Evolutionary conservation across 768 basidiomycete species (phyloP).

Genomic region (Agaricus bisporus): DNA sequence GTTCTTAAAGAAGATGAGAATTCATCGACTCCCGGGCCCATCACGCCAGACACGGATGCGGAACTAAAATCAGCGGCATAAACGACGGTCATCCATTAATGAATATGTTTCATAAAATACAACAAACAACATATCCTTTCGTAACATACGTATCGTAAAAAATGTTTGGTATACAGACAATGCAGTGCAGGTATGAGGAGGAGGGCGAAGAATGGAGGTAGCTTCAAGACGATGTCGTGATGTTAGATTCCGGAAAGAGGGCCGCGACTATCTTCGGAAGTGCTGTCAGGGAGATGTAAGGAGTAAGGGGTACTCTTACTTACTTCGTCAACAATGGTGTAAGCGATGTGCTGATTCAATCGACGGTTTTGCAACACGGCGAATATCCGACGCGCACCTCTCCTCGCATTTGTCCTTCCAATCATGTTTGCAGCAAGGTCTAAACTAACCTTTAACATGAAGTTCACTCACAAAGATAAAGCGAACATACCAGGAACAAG

Average conservation of each 20-base stretch:
- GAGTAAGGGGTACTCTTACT: constrained; percentile 36
- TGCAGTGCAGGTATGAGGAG: neutral
- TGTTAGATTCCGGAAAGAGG: constrained; percentile 47
- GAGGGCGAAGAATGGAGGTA: neutral
- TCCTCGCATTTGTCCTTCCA: constrained; percentile 90
- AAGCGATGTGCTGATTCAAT: constrained; percentile 90
- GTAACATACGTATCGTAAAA: neutral
- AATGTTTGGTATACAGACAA: neutral
- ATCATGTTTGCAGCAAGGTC: constrained; percentile 98
- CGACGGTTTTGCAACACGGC: constrained; percentile 90
- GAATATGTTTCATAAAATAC: neutral
- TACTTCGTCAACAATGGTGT: constrained; percentile 93
- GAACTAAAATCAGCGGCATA: neutral
- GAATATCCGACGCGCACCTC: constrained; percentile 90
- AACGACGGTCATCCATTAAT: neutral
- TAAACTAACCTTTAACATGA: constrained; percentile 22
- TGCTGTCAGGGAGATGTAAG: neutral
- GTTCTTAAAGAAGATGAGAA: constrained; percentile 1
- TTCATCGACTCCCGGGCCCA: neutral
- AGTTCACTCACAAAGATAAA: neutral
- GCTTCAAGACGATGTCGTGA: neutral
- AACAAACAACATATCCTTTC: neutral
- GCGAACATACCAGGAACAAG: constrained; percentile 74
- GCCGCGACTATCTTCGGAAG: constrained; percentile 44
- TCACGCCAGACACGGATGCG: neutral